Base-by-base conservation (phyloP, 768 basidiomycete genomes). In the Tricholoma hemisulphureum region DNA sequence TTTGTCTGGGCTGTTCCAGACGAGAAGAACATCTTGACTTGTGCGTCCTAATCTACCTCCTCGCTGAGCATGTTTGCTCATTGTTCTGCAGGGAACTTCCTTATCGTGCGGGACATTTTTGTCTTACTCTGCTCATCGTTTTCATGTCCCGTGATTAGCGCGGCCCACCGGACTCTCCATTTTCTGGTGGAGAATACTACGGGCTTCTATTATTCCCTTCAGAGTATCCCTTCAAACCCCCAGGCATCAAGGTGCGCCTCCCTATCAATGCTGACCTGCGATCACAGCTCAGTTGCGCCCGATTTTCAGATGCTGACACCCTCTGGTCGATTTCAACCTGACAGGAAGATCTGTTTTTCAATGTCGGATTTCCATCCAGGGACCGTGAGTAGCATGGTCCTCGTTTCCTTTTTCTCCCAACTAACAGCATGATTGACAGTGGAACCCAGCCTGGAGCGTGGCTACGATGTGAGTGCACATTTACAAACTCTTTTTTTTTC, bases 291-390 rank as follows among this genome's bases (percentile, higher is more conserved):
- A 63, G 43, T 49, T 59, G 55, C 48, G 56, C 53, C 16, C 34
- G 43, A 24, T 45, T 18, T 35, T 20, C 64, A 95, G 93, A 93
- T 95, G 91, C 83, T 87, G 64, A 95, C 93, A 13, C 93, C 93
- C 0, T 92, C 91, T 5, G 93, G 93, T 18, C 85, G 93, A 58
- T 95, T 95, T 74, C 85, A 90, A 63, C 91, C 91, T 20, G 91
- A 93, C 79, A 87, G 86, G 76, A 97, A 95, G 81, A 97, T 98
- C 55, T 98, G 95, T 70, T 96, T 97, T 75, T 96, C 93, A 21
- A 97, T 98, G 94, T 94, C 93, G 3, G 93, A 95, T 72, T 95
- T 93, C 68, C 93, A 95, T 67, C 92, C 93, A 0, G 92, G 91
- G 60, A 83, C 90, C 11, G 91, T 93, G 64, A 70, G 89, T 82